Percentiles rank a stretch among this genome's conserved stretches.
Conservation (phyloP, 768 basidiomycete genomes). For the Dendrothele bispora region DNA sequence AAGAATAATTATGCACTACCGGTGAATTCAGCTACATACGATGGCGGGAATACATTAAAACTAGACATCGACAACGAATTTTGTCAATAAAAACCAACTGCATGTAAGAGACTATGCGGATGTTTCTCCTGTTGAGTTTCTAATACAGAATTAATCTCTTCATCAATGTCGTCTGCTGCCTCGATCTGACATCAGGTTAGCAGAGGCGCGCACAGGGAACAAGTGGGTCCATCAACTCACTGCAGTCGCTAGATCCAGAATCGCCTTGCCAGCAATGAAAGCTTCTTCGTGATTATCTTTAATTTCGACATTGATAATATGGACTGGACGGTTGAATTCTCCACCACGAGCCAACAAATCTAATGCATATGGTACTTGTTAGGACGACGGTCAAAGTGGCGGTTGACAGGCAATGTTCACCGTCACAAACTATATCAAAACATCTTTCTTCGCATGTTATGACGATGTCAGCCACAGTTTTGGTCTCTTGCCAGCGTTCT, state of each 20-base stretch:
- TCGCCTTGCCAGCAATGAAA: constrained; percentile 91
- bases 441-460: constrained; percentile 99
- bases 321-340: constrained; percentile 91
- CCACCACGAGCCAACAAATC: constrained; percentile 88
- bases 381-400: not conserved
- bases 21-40: not conserved
- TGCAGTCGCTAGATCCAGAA: constrained; percentile 86
- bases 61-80: not conserved
- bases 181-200: no score
- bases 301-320: constrained; percentile 97
- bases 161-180: constrained; percentile 80
- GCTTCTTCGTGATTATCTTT: constrained; percentile 99
- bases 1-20: not conserved
- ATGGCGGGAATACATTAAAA: not conserved
- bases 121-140: constrained; percentile 83
- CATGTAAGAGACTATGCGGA: constrained; percentile 89
- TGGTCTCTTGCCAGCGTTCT: constrained; percentile 95
- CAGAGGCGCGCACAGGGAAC: no score
- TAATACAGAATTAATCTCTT: constrained; percentile 87
- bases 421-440: constrained; percentile 98
- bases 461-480: constrained; percentile 88
- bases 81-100: constrained; percentile 81
- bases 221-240: no score
- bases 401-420: constrained; percentile 47
- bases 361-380: constrained; percentile 25